Base-by-base conservation (phyloP, 768 basidiomycete genomes). In the Boletus rubropictus region DNA sequence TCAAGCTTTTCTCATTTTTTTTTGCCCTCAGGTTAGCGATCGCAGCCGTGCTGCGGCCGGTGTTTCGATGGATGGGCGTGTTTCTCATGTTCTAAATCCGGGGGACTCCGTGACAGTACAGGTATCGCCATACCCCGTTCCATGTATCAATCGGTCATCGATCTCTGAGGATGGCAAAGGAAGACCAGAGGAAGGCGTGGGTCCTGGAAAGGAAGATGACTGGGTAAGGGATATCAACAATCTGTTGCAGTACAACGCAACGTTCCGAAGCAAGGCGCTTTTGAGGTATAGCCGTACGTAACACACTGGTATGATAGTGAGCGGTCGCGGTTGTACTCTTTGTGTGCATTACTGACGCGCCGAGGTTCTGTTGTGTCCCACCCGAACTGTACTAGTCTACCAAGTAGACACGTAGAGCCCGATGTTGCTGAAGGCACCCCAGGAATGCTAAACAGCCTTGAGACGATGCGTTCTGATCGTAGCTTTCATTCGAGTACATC, bases 151-250 rank as follows among this genome's bases (percentile, higher is more conserved):
- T 54, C 76, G 89, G 18, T 89, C 87, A 18, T 89, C 86, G 2
- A 86, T 87, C 49, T 74, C 79, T 4, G 79, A 82, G 40, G 65
- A 67, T 3, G 68, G 60, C 18, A 65, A 71, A 24, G 64, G 65
- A 34, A 67, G 70, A 33, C 66, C 74, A 36, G 73, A 69, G 40
- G 84, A 86, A 65, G 86, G 86, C 22, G 86, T 80, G 21, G 78
- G 78, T 8, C 86, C 82, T 22, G 85, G 88, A 10, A 88, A 86
- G 59, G 88, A 89, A 57, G 89, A 91, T 60, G 91, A 92, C 57
- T 96, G 93, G 93, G 91, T 94, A n/a, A 76, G 89, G 46, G 93
- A 96, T 61, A 96, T 96, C 67, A 95, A 95, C 65, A 92, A 91
- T 55, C 69, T 96, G 49, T 69, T 96, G 46, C 91, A 94, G 67